These are phyloP conservation scores for Coelastrella sp. DNA, from an alignment of 139 green algal species.

Conservation along the genomic window DNA sequence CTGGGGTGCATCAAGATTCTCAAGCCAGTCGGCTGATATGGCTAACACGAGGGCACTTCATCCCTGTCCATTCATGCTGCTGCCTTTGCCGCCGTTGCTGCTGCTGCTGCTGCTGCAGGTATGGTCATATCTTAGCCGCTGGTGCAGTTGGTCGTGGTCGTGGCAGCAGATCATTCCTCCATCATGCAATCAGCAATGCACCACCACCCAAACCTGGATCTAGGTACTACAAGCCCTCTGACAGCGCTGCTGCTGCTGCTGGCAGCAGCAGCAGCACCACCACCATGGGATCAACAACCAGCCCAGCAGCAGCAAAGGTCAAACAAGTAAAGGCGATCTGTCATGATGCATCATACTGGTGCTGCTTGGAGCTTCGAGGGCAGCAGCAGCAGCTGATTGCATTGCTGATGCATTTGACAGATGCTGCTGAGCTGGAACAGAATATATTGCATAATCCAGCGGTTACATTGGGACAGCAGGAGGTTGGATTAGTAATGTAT, in stretches of 20 bases:
- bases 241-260: neutral
- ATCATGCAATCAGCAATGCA: constrained; percentile 16
- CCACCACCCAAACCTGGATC: neutral
- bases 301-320: neutral
- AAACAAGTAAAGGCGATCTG: constrained; percentile 48
- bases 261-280: constrained; percentile 33
- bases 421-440: neutral
- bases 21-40: too few relatives aligned
- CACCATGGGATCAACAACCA: neutral
- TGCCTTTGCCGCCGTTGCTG: too few relatives aligned
- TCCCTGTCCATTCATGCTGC: too few relatives aligned
- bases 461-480: neutral
- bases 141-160: constrained; percentile 60
- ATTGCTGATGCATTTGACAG: constrained; percentile 50
- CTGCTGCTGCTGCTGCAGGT: constrained; percentile 51
- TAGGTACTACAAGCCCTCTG: neutral
- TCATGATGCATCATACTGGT: constrained; percentile 80
- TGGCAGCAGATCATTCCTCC: constrained; percentile 70
- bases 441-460: neutral
- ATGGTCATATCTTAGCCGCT: constrained; percentile 68
- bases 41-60: too few relatives aligned
- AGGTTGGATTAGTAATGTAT: constrained; percentile 13
- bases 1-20: too few relatives aligned
- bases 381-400: constrained; percentile 42
- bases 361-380: constrained; percentile 69